A percentile compares a stretch with the other conserved stretches of the same genome.
phyloP scores from a whole-genome alignment of 169 alveolate genomes.

The Theileria annulata region DNA sequence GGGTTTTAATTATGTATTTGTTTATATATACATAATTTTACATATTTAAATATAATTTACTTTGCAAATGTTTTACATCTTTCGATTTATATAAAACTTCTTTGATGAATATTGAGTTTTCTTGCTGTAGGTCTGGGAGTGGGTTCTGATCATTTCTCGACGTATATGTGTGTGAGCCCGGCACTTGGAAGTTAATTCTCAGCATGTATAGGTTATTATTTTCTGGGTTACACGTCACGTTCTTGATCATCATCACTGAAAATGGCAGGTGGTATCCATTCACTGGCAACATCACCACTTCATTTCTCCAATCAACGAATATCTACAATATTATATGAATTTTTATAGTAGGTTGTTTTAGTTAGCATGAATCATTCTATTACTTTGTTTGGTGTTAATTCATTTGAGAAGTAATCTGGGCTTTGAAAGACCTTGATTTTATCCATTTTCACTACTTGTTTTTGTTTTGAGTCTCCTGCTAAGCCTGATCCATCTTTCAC shows the following conservation, averaged over 20 bases:
- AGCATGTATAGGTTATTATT: slow-evolving; percentile 81
- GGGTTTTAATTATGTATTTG: background rate
- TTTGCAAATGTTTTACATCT: slow-evolving; percentile 82
- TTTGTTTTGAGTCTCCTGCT: slow-evolving; percentile 75
- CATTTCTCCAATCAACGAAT: slow-evolving; percentile 82
- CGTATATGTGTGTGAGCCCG: slow-evolving; percentile 85
- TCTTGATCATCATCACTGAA: slow-evolving; percentile 88
- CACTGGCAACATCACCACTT: slow-evolving; percentile 86
- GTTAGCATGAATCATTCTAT: background rate
- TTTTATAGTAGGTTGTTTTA: background rate
- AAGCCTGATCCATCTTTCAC: slow-evolving; percentile 78
- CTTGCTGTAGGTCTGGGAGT: slow-evolving; percentile 80
- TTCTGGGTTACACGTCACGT: slow-evolving; percentile 86
- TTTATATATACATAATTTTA: background rate
- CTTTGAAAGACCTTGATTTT: slow-evolving; percentile 80
- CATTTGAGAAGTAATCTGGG: slow-evolving; percentile 82
- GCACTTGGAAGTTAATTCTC: slow-evolving; percentile 90
- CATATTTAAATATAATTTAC: background rate
- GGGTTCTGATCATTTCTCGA: slow-evolving; percentile 78
- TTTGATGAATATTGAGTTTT: slow-evolving; percentile 86
- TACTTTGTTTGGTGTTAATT: slow-evolving; percentile 76
- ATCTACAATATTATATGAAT: slow-evolving; percentile 37
- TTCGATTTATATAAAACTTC: slow-evolving; percentile 91
- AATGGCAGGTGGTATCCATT: slow-evolving; percentile 87
- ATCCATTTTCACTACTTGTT: slow-evolving; percentile 81